Evolutionary conservation across 768 basidiomycete species (phyloP), one percentile per base, ranked within the genome.

Genomic region (Phaeotremella skinneri): DNA sequence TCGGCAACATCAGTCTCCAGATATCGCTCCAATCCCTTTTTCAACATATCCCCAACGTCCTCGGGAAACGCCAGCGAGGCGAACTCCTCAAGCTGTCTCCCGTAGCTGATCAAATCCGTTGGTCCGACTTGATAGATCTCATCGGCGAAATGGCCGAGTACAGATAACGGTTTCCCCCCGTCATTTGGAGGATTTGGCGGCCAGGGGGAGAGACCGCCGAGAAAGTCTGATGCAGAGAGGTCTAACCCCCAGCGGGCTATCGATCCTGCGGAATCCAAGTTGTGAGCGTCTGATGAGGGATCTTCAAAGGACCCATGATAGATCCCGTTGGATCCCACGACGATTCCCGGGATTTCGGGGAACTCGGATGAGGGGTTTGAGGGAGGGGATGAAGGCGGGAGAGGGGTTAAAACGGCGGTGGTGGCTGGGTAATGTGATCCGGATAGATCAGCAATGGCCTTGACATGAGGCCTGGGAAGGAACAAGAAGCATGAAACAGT

Each of bases 71-170:
- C 59, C 11, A 52, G 27, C n/a, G 47, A 29, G 1, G 64, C 58
- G 52, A 72, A 72, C 30, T 63, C 56, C 7, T 42, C 21, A 26
- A 72, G 30, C 20, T 57, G 61, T 4, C 48, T 32, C 3, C 30
- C 29, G 39, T 66, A 71, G 4, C 53, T 54, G 1, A 27, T 17
- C 17, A 60, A n/a, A 16, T 52, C 37, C 2, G 45, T 5, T 1
- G 60, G 64, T 21, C 69, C 69, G 9, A 66, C 29, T 4, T 62
- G 58, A 53, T 76, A 76, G 2, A 67, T 56, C 26, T 63, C 50
- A 42, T 76, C 74, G 27, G 70, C 72, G 43, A 63, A 56, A 27
- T 59, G 42, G 6, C 73, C 73, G 7, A 73, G 52, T 17, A 17
- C 21, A 1, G 71, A 71, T 39, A 68, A 55, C 1, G 70, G 56